Base-by-base conservation (phyloP, 805 yeast genomes). In the Kodamaea kakaduensis region DNA sequence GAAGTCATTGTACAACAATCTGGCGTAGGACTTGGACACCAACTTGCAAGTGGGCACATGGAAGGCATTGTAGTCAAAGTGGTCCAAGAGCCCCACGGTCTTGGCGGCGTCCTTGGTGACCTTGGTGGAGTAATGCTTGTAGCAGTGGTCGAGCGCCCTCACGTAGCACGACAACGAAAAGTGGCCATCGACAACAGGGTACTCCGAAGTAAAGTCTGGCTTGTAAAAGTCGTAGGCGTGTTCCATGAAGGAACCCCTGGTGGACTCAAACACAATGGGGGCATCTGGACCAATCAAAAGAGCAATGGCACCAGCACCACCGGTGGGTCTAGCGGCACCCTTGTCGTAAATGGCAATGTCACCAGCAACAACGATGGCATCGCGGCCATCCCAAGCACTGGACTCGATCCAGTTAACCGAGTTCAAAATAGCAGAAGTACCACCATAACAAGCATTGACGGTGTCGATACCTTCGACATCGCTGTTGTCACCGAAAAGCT, bases 301-400 rank as follows among this genome's bases (percentile, higher is more conserved):
- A 28, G 98, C 98, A 42, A 90, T 94, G 31, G 94, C 75, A 59
- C 98, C 98, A 37, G 95, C 97, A 71, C 98, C 98, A 63, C 98
- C 98, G 36, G 98, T 93, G 57, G 98, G 98, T 75, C 98, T 83
- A 38, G 98, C 98, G 24, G 95, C 83, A 60, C 98, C 98, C 69
- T 89, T 78, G 53, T 89, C 88, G 67, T 93, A 93, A 50, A 93
- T 81, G 56, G 98, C 98, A 62, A 93, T 93, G 66, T 93, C 98
- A 65, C 97, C 97, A 58, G 93, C 81, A 15, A 90, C 96, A 38
- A 90, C 98, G 53, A 93, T 77, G 38, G 97, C 97, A 56, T 90
- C 88, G 64, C 97, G 80, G 45, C 98, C 98, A 57, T 93, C 98
- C 98, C 98, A 93, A 28, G 90, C 74, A 18, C 86, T 78, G 20